A percentile compares a stretch with the other conserved stretches of the same genome.
phyloP scores from a whole-genome alignment of 192 early-diverging fungal genomes.

The Coemansia sp. region DNA sequence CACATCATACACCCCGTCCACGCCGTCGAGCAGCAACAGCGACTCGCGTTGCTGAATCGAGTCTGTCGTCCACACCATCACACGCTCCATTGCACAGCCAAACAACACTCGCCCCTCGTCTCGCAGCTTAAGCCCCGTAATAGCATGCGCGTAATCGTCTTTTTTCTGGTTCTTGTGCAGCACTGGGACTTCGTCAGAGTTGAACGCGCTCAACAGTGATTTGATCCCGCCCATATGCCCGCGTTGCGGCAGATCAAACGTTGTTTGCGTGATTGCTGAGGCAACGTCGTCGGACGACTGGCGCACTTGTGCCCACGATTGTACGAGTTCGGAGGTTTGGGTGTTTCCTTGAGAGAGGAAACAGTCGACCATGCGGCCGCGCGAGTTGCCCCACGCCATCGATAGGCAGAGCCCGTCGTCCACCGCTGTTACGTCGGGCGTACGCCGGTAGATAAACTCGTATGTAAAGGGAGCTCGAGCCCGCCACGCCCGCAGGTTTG shows the following conservation, averaged over 20 bases:
- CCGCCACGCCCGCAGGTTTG: conserved; percentile 11
- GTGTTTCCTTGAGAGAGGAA: conserved; percentile 33
- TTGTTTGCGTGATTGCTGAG: conserved; percentile 22
- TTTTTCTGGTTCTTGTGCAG: conserved; percentile 10
- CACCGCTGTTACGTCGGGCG: conserved; percentile 6
- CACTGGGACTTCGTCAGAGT: conserved; percentile 8
- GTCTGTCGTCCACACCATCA: conserved; percentile 31
- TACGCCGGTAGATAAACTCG: conserved; percentile 30
- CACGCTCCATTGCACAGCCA: conserved; percentile 23
- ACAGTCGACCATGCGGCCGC: conserved; percentile 8
- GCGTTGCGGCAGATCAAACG: conserved; percentile 26
- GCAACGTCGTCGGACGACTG: neutral
- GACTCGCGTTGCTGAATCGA: conserved; percentile 27
- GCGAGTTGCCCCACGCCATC: conserved; percentile 31
- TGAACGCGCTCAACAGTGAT: conserved; percentile 23
- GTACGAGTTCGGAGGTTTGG: conserved; percentile 4
- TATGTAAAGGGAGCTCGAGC: conserved; percentile 33
- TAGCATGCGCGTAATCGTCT: conserved; percentile 18
- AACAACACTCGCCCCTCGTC: conserved; percentile 39
- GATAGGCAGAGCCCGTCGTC: conserved; percentile 23
- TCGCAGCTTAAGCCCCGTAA: conserved; percentile 30
- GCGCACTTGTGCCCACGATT: conserved; percentile 5
- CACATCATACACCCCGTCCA: conserved; percentile 43
- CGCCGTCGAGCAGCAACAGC: conserved; percentile 29
- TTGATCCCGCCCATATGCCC: conserved; percentile 5